Base-by-base conservation (phyloP, 345 rosid species). In the Eucalyptus curtisii region DNA sequence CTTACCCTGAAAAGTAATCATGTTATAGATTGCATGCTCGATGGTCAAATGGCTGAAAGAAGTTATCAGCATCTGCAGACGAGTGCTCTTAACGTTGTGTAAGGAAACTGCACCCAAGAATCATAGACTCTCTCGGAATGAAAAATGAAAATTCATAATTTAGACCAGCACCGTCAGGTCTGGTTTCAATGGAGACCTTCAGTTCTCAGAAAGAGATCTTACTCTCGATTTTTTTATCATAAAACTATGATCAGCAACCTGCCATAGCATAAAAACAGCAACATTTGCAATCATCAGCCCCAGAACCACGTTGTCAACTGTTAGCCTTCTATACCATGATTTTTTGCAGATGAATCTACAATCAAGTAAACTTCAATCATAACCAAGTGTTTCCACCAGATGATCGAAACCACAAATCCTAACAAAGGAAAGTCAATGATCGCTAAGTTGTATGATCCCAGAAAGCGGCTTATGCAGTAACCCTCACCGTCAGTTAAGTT, bases 1-100 rank as follows among this genome's bases (percentile, higher is more conserved):
- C 91, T 59, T 87, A 88, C 87, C 98, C 99, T 33, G 96, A 97
- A 95, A 96, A 95, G 95, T 96, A 96, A 96, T 92, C 98, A 96
- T 97, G 94, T 97, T 97, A 42, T 96, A 93, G 49, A 94, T 31
- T 84, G 95, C 90, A 93, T 96, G 98, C 90, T 89, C 95, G 13
- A 66, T 2, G 87, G 91, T 95, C 66, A 93, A 88, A 92, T 97
- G 99, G 91, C 99, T 95, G 93, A 97, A 97, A 61, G 96, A 95
- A 87, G 98, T 96, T 90, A 96, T 90, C 90, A 96, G 76, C 13
- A 96, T 96, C 88, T 97, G 98, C 87, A 96, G 20, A 80, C 92
- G 95, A 40, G 96, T 97, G 90, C 92, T 91, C 89, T 82, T 92
- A 89, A 97, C 55, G 89, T 96, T 95, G 86, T 97, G 96, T 88